Base-by-base conservation (phyloP, 345 rosid genomes). In the Boechera retrofracta region DNA sequence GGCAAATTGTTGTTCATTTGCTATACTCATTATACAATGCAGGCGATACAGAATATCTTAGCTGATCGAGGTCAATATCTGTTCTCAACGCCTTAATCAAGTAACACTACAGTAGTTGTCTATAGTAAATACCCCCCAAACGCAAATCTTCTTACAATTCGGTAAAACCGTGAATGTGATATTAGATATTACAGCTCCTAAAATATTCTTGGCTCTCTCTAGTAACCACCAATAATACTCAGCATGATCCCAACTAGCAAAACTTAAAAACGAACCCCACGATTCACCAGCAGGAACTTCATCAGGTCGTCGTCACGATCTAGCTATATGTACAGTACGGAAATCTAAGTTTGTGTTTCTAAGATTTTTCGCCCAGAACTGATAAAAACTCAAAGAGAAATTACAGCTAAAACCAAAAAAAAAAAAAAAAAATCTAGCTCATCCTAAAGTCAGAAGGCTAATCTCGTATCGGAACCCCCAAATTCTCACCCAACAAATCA, bases 11-110 rank as follows among this genome's bases (percentile, higher is more conserved):
- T 76, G 89, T 74, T 84, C 93, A 56, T 61, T 81, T 54, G 85
- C 86, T 64, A 82, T 48, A 89, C 85, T 95, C 99, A 95, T 92
- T 77, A 79, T 83, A 76, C 61, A 57, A 38, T n/a, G 51, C 28
- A 28, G 47, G 32, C 44, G 65, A 67, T 59, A 72, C 13, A 77
- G 64, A 69, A 45, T 5, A 32, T 38, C 75, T 64, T 52, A 48
- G 69, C 53, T 69, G 10, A 8, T 41, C 28, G 12, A 47, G 78
- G 51, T 24, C 18, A 63, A 54, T 48, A 48, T 51, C 7, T 44
- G 53, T 57, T 63, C 54, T 29, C 71, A 61, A 62, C 18, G 29
- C 52, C 61, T 51, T 45, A 78, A 72, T 21, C 47, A 48, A 53
- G 75, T 54, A 58, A 36, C 42, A 56, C 73, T 71, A 73, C 28